Conservation (phyloP, 1,139 yeast species). For the Pichia sp. region DNA sequence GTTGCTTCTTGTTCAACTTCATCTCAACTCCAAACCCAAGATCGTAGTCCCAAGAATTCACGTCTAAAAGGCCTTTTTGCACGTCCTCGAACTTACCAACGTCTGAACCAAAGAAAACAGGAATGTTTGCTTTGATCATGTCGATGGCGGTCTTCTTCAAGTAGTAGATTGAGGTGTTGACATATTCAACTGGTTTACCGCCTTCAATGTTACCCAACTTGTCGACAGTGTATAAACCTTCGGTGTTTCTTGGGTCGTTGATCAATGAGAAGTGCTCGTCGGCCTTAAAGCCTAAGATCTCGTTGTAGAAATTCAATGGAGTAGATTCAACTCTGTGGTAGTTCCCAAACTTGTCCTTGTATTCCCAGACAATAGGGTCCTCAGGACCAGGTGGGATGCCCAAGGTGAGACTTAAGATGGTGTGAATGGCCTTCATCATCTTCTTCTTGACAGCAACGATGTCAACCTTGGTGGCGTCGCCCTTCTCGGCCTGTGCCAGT, state of each 20-base stretch:
- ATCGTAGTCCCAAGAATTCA: constrained; percentile 50
- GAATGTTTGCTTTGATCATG: constrained; percentile 58
- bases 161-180: constrained; percentile 47
- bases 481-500: constrained; percentile 25
- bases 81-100: constrained; percentile 56
- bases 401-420: constrained; percentile 50
- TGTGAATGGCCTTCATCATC: constrained; percentile 51
- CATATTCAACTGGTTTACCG: constrained; percentile 63
- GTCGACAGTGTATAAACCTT: constrained; percentile 59
- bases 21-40: constrained; percentile 53
- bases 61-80: constrained; percentile 51
- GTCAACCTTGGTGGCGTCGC: constrained; percentile 6
- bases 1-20: constrained; percentile 48
- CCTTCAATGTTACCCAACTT: constrained; percentile 54
- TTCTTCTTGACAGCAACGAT: constrained; percentile 39
- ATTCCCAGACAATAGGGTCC: constrained; percentile 58
- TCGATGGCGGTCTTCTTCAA: constrained; percentile 54
- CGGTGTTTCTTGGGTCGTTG: constrained; percentile 59
- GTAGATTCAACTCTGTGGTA: constrained; percentile 44
- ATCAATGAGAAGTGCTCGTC: constrained; percentile 51
- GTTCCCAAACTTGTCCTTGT: constrained; percentile 52
- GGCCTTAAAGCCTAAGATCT: constrained; percentile 45
- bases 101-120: constrained; percentile 68
- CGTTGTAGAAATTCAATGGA: constrained; percentile 51
- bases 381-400: constrained; percentile 62